Base-by-base conservation (phyloP, 768 basidiomycete species). In the Boletus pseudo-olivaceus region DNA sequence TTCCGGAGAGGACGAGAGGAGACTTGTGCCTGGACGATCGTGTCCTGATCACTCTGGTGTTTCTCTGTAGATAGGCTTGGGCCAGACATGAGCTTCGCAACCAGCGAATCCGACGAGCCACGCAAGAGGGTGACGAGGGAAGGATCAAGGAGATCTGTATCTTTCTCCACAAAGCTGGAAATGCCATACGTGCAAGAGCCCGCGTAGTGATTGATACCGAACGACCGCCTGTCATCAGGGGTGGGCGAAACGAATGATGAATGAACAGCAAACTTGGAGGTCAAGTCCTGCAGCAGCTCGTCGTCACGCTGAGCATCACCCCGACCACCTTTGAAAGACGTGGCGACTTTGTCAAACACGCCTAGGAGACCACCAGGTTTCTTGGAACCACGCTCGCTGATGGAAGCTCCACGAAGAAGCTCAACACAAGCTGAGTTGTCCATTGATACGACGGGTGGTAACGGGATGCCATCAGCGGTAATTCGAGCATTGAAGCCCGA, bases 11-110 rank as follows among this genome's bases (percentile, higher is more conserved):
- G 82, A 8, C 76, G 77, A 15, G 78, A 78, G 5, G 82, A 81
- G 8, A 85, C 82, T 60, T 85, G 83, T 26, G 84, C 82, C 62
- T 85, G 83, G 30, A 84, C 84, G 53, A 84, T 77, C 56, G 78
- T 82, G 54, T 68, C 69, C 41, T 77, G 72, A 55, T 85, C 84
- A 52, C 81, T 77, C 19, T 77, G 76, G 53, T 85, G 84, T 45
- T 72, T 75, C 68, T 85, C 84, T 1, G 74, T 73, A 12, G 84
- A 79, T 59, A 85, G 66, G 54, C 82, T 79, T 33, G 84, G 82
- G 4, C 84, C 84, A 8, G 82, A 82, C 65, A 85, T 76, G 55
- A 85, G 77, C 63, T 84, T 85, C 26, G 78, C 70, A 56, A 85
- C 73, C 63, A 84, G 79, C 8, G 77, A 65, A 58, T 85, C 82